Conservation (phyloP, 2,329 filamentous ascomycete species). For the Cadophora malorum region DNA sequence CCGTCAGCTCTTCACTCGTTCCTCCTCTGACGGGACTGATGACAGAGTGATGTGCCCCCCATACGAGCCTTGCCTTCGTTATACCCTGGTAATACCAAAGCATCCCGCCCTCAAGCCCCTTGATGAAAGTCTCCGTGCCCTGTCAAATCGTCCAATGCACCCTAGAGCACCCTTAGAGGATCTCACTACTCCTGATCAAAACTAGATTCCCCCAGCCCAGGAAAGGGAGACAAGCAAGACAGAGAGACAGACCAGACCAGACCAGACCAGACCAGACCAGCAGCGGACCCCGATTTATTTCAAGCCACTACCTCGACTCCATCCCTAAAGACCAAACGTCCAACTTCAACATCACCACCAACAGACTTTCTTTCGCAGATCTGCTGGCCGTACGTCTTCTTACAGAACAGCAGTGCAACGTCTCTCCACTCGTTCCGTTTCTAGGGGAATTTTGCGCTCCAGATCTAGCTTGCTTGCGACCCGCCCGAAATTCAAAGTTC, state of each 20-base stretch:
- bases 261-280: not conserved
- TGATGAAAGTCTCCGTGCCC: slow-evolving; percentile 14
- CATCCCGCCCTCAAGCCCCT: not conserved
- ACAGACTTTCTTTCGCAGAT: slow-evolving; percentile 3
- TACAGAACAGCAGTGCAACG: slow-evolving; percentile 14
- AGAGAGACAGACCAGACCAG: not conserved
- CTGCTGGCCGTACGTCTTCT: slow-evolving; percentile 11
- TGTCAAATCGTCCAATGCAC: slow-evolving; percentile 18
- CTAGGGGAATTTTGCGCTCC: slow-evolving; percentile 29
- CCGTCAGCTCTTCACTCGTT: slow-evolving; percentile 4
- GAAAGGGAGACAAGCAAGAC: not conserved
- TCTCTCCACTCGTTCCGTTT: slow-evolving; percentile 30
- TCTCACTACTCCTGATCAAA: too few species aligned
- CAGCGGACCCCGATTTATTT: slow-evolving; percentile 18
- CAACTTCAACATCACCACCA: slow-evolving; percentile 3
- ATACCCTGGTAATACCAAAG: not conserved
- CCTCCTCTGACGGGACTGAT: not conserved
- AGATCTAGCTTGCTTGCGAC: slow-evolving; percentile 28
- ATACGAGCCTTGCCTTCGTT: not conserved
- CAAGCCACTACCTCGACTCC: slow-evolving; percentile 4
- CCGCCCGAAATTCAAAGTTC: slow-evolving; percentile 27
- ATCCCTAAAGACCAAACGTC: not conserved
- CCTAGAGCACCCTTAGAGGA: slow-evolving; percentile 1
- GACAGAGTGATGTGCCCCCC: not conserved
- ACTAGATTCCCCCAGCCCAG: slow-evolving; percentile 3